Percentiles rank a stretch among this genome's conserved stretches.
Evolutionary conservation across 73 alveolate species (phyloP).

Genomic region (Paraurostyla sp.): DNA sequence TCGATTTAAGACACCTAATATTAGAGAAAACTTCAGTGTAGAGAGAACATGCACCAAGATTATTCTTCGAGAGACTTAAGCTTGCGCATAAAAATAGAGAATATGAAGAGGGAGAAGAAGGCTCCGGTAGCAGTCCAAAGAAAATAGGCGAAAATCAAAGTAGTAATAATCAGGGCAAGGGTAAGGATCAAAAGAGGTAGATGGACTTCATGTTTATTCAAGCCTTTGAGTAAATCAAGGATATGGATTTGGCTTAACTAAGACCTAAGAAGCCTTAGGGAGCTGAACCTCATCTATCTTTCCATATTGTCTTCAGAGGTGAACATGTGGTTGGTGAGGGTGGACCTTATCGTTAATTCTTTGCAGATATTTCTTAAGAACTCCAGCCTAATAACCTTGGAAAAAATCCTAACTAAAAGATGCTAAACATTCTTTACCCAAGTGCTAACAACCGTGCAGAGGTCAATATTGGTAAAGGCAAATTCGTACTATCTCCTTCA

Average conservation of each 20-base stretch:
- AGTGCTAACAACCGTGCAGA: conserved; percentile 92
- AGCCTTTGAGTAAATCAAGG: conserved; percentile 91
- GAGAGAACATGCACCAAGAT: conserved; percentile 88
- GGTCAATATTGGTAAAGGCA: conserved; percentile 90
- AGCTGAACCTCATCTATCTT: conserved; percentile 97
- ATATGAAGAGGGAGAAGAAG: conserved; percentile 38
- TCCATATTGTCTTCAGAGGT: conserved; percentile 94
- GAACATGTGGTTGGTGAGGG: conserved; percentile 98
- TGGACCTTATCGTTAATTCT: conserved; percentile 98
- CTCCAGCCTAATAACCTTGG: conserved; percentile 69
- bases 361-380: conserved; percentile 97
- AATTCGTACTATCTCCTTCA: conserved; percentile 92
- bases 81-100: conserved; percentile 57
- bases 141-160: background rate
- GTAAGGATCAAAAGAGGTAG: conserved; percentile 4
- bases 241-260: conserved; percentile 77
- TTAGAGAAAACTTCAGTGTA: conserved; percentile 87
- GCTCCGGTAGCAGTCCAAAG: conserved; percentile 11
- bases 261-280: conserved; percentile 94
- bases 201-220: conserved; percentile 77
- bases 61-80: conserved; percentile 89
- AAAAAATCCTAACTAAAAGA: background rate
- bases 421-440: conserved; percentile 72
- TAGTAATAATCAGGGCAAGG: conserved; percentile 23
- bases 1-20: conserved; percentile 82